Base-by-base conservation (phyloP, 257 asterid species). In the Solanum chilense region DNA sequence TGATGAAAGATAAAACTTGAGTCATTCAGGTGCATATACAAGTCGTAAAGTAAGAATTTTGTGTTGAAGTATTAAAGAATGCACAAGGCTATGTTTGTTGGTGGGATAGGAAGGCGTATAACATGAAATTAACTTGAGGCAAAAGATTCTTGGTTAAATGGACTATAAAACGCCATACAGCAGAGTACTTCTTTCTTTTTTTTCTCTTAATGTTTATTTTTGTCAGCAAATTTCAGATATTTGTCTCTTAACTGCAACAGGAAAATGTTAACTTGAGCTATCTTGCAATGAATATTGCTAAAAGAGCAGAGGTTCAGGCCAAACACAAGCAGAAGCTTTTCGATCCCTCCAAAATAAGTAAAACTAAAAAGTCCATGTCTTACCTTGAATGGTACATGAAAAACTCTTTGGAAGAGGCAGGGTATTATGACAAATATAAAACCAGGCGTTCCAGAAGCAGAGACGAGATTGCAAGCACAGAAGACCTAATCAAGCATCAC, bases 311-410 rank as follows among this genome's bases (percentile, higher is more conserved):
- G 66, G 10, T 45, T 4, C 27, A 81, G 69, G 83, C 33, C 23
- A 41, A 20, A 47, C 78, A 69, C 64, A 86, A 66, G 66, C 86
- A 44, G 33, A 81, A 85, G 18, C 58, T 12, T 45, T 87, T 87
- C 73, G 87, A 88, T 56, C 91, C 90, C 13, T 5, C 45, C 88
- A 87, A 87, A 78, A 87, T 90, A 29, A 90, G 41, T 39, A 86
- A 66, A 13, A 74, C 78, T 58, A 90, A 89, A 74, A 86, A 64
- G 47, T 66, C 86, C 62, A 71, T 90, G 88, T 20, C 85, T 5
- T 86, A 88, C 71, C 90, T 90, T 37, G 92, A 90, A 88, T 82
- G 87, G 89, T 87, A 87, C 76, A 89, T 85, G 87, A 90, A 87
- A 45, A 76, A 25, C 35, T 39, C 87, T 20, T 70, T 16, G 42